Evolutionary conservation across 2,329 filamentous ascomycete species (phyloP), one percentile per base, ranked within the genome.

Genomic region (Scedosporium dehoogii): DNA sequence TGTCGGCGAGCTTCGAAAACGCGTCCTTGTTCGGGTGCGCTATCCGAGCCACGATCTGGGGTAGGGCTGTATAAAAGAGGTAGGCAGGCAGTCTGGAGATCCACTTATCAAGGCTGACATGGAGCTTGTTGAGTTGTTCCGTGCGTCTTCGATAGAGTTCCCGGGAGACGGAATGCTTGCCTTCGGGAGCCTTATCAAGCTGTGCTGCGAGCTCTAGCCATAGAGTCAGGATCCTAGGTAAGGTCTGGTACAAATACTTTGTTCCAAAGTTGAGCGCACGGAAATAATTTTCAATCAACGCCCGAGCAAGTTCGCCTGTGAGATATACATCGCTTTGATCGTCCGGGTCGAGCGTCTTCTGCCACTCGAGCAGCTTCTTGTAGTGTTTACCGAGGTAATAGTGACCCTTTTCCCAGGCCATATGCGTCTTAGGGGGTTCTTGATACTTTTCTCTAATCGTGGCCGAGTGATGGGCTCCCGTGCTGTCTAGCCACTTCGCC

Each of bases 371-470:
- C 3, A 97, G 83, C 73, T 97, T 99, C 73, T 96, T 96, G 81
- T 99, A 99, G 74, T 97, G 92, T 57, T 93, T 91, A 4, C 94
- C 94, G 9, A 99, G 83, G 72, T 97, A 96, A 73, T 97, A 99
- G 71, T 97, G 93, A 0, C 91, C 92, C 74, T 97, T 97, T 72
- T 99, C 94, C 92, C 93, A 99, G 60, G 85, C 85, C 4, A 79
- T 76, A 68, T 80, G 78, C 1, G 84, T 86, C 70, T 83, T 86
- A n/a, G 89, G 85, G 1, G 92, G 92, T 67, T 89, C 84, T 65
- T 92, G 88, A 69, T 97, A 99, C 70, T 91, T 90, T 61, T 86
- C 82, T 56, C 91, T 85, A 66, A 97, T 82, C 3, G 90, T 86
- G 55, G 85, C 83, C 3, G 91, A 90, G 69, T 96, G 90, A 1